Evolutionary conservation across 129 eudicot species (phyloP), one percentile per base, ranked within the genome.

Genomic region (Mikania micrantha): DNA sequence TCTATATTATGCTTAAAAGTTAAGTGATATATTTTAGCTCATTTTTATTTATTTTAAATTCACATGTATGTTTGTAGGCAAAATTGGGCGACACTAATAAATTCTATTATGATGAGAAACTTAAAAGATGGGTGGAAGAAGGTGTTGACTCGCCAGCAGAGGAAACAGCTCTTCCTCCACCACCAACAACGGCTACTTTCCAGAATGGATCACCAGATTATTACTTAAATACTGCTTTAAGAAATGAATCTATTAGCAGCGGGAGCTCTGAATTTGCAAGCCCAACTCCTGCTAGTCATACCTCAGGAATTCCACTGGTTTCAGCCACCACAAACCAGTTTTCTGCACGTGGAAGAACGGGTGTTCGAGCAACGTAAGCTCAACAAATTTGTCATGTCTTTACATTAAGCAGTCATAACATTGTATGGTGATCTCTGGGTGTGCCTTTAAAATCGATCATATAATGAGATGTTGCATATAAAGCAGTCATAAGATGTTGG

Each of bases 61-160:
- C n/a, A 41, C 47, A 39, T 79, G 9, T 45, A 52, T 42, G 59
- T 66, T 53, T 78, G 36, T 40, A 93, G 99, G 99, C 99, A 17
- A 93, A 93, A 74, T 67, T 93, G 84, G 99, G 99, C 0, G 96
- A 89, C 11, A 34, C 85, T 20, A 93, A 86, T 81, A 93, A 93
- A 59, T 93, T 93, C 65, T 93, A 93, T 79, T 93, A 88, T 34
- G 96, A 93, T 69, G 95, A 86, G 67, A 86, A 83, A 59, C 96
- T 88, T 36, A 87, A 85, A 83, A 84, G 95, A 81, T 93, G 99
- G 99, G 96, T 93, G 20, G 99, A 93, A 79, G 95, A 86, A 82
- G 99, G 99, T 45, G 87, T 75, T n/a, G 95, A 80, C 36, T 84
- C 83, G 4, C 99, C 96, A 34, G 90, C 90, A 21, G 88, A 76